Evolutionary conservation across 306 rosid genomes (phyloP).

Genomic region (Hippophae rhamnoides): DNA sequence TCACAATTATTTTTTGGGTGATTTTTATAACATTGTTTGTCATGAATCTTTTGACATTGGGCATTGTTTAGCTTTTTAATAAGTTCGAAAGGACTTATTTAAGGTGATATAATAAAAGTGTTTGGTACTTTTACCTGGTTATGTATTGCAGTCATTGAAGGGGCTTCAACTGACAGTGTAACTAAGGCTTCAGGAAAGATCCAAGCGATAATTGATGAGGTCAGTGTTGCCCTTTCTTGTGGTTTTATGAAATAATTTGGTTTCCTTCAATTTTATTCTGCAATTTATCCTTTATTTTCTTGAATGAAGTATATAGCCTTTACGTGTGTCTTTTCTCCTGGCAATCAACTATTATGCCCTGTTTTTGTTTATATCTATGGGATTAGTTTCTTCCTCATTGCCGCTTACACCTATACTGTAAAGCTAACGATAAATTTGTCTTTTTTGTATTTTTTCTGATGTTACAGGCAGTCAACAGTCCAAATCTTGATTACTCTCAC

Average conservation of each 20-base stretch:
- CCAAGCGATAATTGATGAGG: slow-evolving; percentile 63
- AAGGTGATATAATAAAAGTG: neutral
- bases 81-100: neutral
- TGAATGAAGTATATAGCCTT: slow-evolving; percentile 8
- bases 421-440: neutral
- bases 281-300: slow-evolving; percentile 11
- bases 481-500: slow-evolving; percentile 77
- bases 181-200: slow-evolving; percentile 66
- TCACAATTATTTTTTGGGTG: slow-evolving; percentile 5
- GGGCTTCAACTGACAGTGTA: slow-evolving; percentile 50
- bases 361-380: neutral
- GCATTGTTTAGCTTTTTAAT: neutral
- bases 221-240: slow-evolving; percentile 32
- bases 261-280: slow-evolving; percentile 6
- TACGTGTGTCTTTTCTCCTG: neutral
- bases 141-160: slow-evolving; percentile 61
- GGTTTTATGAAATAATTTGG: slow-evolving; percentile 17
- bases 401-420: neutral
- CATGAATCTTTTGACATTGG: neutral
- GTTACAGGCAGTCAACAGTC: slow-evolving; percentile 60
- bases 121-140: slow-evolving; percentile 20
- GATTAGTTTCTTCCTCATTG: slow-evolving; percentile 1
- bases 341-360: neutral
- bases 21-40: neutral
- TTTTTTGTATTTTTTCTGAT: neutral